Base-by-base conservation (phyloP, 2,329 filamentous ascomycete genomes). In the Botrytis cinerea region DNA sequence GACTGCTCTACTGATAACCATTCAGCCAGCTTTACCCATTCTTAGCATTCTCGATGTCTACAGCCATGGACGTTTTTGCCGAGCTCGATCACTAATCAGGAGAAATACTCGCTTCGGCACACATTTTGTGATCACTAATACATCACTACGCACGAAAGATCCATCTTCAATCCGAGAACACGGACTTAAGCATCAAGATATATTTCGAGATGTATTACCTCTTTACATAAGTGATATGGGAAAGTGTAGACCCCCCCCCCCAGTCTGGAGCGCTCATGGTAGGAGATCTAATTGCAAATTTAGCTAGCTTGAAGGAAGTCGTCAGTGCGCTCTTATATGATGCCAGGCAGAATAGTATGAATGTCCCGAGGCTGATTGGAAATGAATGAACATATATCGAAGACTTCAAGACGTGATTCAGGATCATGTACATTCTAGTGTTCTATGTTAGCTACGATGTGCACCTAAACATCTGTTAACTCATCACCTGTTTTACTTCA, bases 11-110 rank as follows among this genome's bases (percentile, higher is more conserved):
- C n/a, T 7, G 2, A 16, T 5, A n/a, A 16, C 12, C 12, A n/a
- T 54, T 12, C n/a, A 16, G n/a, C n/a, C 48, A n/a, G 14, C 48
- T 54, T 54, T 54, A 2, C 25, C n/a, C 32, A 14, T 25, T 6
- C 32, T 12, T 35, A 35, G 9, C 32, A 5, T 14, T 6, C 6
- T 22, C 5, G 14, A 61, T n/a, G 12, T n/a, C 10, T 40, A 61
- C 10, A 7, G 14, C 25, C 59, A 25, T 9, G 25, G 4, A 14
- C 59, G 22, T 40, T 38, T 38, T 14, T 61, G 35, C 59, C 59
- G 35, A 61, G 22, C 12, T 61, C 35, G 59, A 38, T 61, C 32
- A 61, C 32, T 61, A 38, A 61, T 61, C 59, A 61, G 59, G 59
- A 61, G 59, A 61, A 61, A 40, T 32, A 40, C 22, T 38, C 59